Conservation (phyloP, 1,284 basidiomycete species). For the Polyporus tsugae region DNA sequence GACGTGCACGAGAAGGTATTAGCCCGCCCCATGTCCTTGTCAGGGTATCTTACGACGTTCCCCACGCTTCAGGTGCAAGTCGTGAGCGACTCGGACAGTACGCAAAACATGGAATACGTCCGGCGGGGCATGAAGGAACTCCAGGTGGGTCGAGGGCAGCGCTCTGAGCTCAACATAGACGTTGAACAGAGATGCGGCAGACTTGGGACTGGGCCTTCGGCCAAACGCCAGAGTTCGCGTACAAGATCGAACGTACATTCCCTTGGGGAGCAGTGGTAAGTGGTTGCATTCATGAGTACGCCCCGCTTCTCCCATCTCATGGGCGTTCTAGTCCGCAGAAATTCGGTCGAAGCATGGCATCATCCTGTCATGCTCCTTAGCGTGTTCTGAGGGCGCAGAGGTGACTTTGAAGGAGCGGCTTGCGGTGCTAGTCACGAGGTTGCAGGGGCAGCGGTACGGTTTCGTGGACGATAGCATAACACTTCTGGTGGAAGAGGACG, state of each 20-base stretch:
- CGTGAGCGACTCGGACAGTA: constrained; percentile 55
- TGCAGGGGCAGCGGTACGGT: constrained; percentile 58
- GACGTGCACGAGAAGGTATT: constrained; percentile 54
- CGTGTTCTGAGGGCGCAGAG: constrained; percentile 35
- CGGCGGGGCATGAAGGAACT: constrained; percentile 76
- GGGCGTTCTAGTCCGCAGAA: constrained; percentile 49
- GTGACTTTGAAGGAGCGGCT: constrained; percentile 31
- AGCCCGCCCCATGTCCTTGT: neutral
- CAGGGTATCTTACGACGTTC: neutral
- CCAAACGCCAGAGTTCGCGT: constrained; percentile 93
- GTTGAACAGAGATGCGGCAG: constrained; percentile 47
- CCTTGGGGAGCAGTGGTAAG: constrained; percentile 69
- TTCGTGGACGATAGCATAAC: constrained; percentile 47
- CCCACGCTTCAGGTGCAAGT: constrained; percentile 40
- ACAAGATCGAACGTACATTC: constrained; percentile 58
- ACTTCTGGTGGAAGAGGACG: constrained; percentile 24
- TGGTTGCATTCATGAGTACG: constrained; percentile 8
- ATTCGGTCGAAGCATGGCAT: constrained; percentile 69
- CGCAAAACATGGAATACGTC: constrained; percentile 63
- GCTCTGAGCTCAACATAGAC: neutral
- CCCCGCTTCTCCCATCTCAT: constrained; percentile 12
- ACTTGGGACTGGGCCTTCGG: constrained; percentile 96
- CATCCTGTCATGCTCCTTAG: constrained; percentile 59
- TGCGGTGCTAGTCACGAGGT: constrained; percentile 36
- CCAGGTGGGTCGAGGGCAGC: constrained; percentile 51